These are phyloP conservation scores for Ophiocordyceps camponoti-floridani DNA, from an alignment of 2,329 filamentous ascomycete genomes.

Conservation along the genomic window DNA sequence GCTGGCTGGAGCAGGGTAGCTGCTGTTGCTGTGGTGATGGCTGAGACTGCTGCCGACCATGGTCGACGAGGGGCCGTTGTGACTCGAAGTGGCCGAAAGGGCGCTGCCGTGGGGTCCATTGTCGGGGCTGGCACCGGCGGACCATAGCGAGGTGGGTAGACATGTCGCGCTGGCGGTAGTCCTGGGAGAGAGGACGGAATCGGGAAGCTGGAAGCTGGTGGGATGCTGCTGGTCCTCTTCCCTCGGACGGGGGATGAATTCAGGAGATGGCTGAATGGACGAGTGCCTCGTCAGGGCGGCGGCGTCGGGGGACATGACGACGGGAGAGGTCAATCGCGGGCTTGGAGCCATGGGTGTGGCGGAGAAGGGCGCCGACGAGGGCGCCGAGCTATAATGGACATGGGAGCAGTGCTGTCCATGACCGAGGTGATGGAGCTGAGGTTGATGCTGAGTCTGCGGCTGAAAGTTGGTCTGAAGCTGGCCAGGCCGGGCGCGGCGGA, in stretches of 20 bases:
- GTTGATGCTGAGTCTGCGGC: slow-evolving; percentile 9
- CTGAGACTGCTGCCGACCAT: neutral
- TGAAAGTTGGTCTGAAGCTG: slow-evolving; percentile 28
- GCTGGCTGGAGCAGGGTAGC: slow-evolving; percentile 12
- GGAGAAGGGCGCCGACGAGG: slow-evolving; percentile 25
- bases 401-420: neutral
- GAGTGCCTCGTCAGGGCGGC: slow-evolving; percentile 37
- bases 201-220: slow-evolving; percentile 50
- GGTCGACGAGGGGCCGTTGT: neutral
- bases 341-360: slow-evolving; percentile 38
- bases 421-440: neutral
- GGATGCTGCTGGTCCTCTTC: slow-evolving; percentile 30
- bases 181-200: slow-evolving; percentile 45
- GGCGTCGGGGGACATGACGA: slow-evolving; percentile 33
- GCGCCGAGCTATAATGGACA: slow-evolving; percentile 7
- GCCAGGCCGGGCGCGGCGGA: slow-evolving; percentile 24
- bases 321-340: slow-evolving; percentile 35
- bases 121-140: neutral
- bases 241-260: slow-evolving; percentile 34
- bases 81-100: slow-evolving; percentile 1
- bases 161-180: slow-evolving; percentile 28
- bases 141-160: neutral
- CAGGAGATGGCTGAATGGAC: slow-evolving; percentile 50
- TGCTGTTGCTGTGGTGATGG: slow-evolving; percentile 2
- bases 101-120: slow-evolving; percentile 2